phyloP scores from a whole-genome alignment of 2,329 filamentous ascomycete species.

The Ophiostoma sp. region DNA sequence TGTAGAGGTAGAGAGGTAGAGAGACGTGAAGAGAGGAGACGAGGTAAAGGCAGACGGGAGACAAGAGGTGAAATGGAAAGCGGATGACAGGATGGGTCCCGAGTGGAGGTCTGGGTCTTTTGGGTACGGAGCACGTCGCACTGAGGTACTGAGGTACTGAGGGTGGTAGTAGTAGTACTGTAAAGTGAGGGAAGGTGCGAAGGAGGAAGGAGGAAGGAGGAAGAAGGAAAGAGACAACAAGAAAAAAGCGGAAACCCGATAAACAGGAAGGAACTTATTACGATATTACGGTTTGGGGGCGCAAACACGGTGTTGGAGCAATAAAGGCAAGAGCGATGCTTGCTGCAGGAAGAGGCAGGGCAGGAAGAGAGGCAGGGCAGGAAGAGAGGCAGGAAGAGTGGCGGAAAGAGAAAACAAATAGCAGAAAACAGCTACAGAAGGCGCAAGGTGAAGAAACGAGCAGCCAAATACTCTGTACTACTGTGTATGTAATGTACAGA shows the following conservation, averaged over 20 bases:
- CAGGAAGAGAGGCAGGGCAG: background rate
- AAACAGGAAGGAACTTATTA: background rate
- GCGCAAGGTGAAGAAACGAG: background rate
- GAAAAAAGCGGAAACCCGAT: too few species aligned
- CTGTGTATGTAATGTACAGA: background rate
- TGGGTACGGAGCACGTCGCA: background rate
- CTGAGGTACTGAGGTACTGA: background rate
- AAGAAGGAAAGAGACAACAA: too few species aligned
- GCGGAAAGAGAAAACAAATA: too few species aligned
- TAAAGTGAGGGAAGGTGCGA: background rate
- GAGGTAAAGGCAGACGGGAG: background rate
- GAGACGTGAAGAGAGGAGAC: background rate
- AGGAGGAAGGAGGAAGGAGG: background rate
- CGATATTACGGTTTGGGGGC: background rate
- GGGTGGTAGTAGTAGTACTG: background rate
- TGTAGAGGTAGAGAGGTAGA: background rate
- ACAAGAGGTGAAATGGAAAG: background rate
- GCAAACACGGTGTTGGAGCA: background rate
- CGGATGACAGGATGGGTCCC: constrained; percentile 10
- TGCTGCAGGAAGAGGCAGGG: background rate
- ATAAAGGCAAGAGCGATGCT: background rate
- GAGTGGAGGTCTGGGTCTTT: constrained; percentile 6
- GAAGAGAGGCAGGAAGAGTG: background rate
- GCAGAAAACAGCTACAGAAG: background rate
- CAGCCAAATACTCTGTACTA: background rate